Evolutionary conservation across 2,329 filamentous ascomycete species (phyloP).

Genomic region (Daldinia sp.): DNA sequence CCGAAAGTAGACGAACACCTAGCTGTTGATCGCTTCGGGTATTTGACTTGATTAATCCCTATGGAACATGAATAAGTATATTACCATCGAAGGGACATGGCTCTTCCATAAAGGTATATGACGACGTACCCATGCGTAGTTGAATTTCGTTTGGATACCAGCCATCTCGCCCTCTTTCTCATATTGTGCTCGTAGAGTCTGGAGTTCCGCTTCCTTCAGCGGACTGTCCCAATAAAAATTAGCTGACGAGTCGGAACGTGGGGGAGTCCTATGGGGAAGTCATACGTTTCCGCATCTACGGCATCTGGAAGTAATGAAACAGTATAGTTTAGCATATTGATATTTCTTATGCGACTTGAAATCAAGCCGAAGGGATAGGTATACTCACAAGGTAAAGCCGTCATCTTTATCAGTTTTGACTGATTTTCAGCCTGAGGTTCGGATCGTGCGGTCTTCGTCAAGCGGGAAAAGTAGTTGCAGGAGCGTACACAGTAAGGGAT

Average conservation of each 20-base stretch:
- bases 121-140: constrained; percentile 90
- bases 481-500: not conserved
- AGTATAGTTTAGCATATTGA: constrained; percentile 19
- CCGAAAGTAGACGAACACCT: constrained; percentile 90
- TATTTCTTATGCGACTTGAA: not conserved
- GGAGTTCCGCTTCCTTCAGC: constrained; percentile 89
- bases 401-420: constrained; percentile 42
- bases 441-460: constrained; percentile 8
- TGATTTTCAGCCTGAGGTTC: constrained; percentile 11
- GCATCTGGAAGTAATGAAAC: constrained; percentile 73
- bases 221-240: constrained; percentile 66
- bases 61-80: constrained; percentile 16
- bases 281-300: constrained; percentile 93
- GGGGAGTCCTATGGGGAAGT: not conserved
- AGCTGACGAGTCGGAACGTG: constrained; percentile 21
- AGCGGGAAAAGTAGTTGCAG: constrained; percentile 1
- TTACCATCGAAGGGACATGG: not conserved
- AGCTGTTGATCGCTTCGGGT: constrained; percentile 89
- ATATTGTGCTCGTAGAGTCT: constrained; percentile 92
- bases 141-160: constrained; percentile 98
- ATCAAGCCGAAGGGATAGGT: constrained; percentile 1
- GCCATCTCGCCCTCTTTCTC: constrained; percentile 98
- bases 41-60: constrained; percentile 96
- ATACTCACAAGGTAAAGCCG: constrained; percentile 51
- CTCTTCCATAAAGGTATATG: not conserved